Percentiles rank a stretch among this genome's conserved stretches.
These are phyloP conservation scores for Fusarium chuoi DNA, from an alignment of 2,329 filamentous ascomycete genomes.

Conservation along the genomic window DNA sequence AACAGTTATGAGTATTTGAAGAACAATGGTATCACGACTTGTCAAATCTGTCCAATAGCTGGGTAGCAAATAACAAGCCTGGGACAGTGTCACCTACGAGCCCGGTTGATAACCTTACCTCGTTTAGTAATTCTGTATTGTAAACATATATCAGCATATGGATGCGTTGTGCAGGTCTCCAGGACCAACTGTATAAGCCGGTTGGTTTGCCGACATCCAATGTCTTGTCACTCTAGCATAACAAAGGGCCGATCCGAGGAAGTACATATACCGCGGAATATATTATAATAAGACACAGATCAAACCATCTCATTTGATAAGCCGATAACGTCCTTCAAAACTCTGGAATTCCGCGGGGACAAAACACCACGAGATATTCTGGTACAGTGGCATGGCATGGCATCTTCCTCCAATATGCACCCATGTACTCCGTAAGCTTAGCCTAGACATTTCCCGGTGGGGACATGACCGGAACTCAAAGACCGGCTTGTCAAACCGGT, in stretches of 20 bases:
- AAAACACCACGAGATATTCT: conserved; percentile 3
- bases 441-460: conserved; percentile 3
- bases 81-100: background rate
- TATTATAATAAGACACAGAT: background rate
- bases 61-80: background rate
- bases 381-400: background rate
- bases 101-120: background rate
- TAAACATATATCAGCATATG: conserved; percentile 7
- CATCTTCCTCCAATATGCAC: background rate
- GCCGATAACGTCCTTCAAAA: background rate
- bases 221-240: conserved; percentile 7
- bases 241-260: conserved; percentile 25
- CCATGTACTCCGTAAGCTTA: background rate
- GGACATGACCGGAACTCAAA: conserved; percentile 24
- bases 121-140: conserved; percentile 20
- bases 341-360: background rate
- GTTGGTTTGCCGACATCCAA: conserved; percentile 2
- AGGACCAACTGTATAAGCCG: background rate
- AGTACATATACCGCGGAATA: background rate
- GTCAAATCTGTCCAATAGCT: background rate
- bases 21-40: background rate
- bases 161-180: background rate
- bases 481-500: conserved; percentile 26
- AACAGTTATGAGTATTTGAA: background rate
- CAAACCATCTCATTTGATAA: background rate